A percentile compares a stretch with the other conserved stretches of the same genome.
phyloP scores from a whole-genome alignment of 805 yeast species.

The Candida railenensis region DNA sequence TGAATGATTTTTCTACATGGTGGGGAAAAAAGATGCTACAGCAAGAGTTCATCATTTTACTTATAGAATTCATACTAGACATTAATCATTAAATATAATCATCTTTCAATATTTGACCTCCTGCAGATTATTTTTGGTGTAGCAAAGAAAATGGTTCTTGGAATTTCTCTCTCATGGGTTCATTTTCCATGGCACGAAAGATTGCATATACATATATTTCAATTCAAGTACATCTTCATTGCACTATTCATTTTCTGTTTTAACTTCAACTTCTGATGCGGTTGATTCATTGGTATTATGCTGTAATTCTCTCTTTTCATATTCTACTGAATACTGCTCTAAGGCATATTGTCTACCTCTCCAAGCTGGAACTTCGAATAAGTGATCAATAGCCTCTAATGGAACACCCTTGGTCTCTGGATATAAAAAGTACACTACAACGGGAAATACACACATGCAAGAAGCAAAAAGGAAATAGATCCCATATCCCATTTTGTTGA shows the following conservation, averaged over 20 bases:
- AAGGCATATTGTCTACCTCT: constrained; percentile 28
- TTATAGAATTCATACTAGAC: too few relatives aligned
- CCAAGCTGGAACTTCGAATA: constrained; percentile 36
- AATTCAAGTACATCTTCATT: too few relatives aligned
- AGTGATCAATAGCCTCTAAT: constrained; percentile 29
- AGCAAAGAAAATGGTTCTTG: too few relatives aligned
- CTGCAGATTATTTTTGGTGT: too few relatives aligned
- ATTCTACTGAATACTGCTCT: constrained; percentile 17
- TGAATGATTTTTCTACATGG: too few relatives aligned
- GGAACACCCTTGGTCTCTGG: constrained; percentile 42
- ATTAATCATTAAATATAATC: too few relatives aligned
- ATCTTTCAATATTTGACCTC: too few relatives aligned
- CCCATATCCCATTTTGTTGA: constrained; percentile 42
- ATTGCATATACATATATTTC: too few relatives aligned
- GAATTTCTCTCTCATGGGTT: too few relatives aligned
- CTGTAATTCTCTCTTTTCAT: constrained; percentile 1
- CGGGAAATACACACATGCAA: constrained; percentile 24
- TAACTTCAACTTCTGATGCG: neutral
- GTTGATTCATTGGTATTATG: neutral
- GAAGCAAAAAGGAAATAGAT: constrained; percentile 43
- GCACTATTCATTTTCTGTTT: neutral
- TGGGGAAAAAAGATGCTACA: too few relatives aligned
- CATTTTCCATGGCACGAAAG: too few relatives aligned
- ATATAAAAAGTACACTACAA: constrained; percentile 29
- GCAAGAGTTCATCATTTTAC: too few relatives aligned